A percentile compares a stretch with the other conserved stretches of the same genome.
These are phyloP conservation scores for Exophiala mesophila DNA, from an alignment of 2,329 filamentous ascomycete species.

Conservation along the genomic window DNA sequence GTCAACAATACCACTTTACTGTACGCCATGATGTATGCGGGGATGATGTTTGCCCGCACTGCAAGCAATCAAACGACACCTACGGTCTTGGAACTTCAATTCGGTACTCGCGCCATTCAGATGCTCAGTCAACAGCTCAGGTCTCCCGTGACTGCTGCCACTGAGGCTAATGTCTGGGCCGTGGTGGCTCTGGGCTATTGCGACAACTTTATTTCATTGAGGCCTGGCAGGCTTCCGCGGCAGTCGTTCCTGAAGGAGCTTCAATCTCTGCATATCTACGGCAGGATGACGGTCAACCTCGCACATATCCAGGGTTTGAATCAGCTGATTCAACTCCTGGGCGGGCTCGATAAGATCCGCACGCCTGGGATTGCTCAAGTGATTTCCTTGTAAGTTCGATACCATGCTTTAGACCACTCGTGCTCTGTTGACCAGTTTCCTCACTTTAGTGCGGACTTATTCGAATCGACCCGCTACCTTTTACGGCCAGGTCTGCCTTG, in stretches of 20 bases:
- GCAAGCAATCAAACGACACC: conserved; percentile 1
- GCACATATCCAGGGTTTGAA: conserved; percentile 32
- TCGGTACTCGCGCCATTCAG: conserved; percentile 29
- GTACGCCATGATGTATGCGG: conserved; percentile 10
- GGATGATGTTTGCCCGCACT: conserved; percentile 6
- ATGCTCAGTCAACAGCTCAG: conserved; percentile 32
- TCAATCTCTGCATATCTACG: conserved; percentile 36
- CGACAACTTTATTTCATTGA: conserved; percentile 23
- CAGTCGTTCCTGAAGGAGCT: conserved; percentile 32
- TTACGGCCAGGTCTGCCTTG: conserved; percentile 24
- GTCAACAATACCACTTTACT: conserved; percentile 6
- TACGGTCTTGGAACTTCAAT: conserved; percentile 5
- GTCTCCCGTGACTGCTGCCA: conserved; percentile 29
- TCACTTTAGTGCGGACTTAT: conserved; percentile 18
- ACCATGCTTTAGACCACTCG: not conserved
- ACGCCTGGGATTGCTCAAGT: conserved; percentile 34
- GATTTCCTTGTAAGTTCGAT: conserved; percentile 29
- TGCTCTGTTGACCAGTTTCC: not conserved
- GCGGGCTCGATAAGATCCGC: conserved; percentile 33
- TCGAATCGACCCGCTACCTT: conserved; percentile 24
- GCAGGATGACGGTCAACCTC: conserved; percentile 31
- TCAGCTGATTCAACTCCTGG: conserved; percentile 33
- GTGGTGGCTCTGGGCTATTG: conserved; percentile 33
- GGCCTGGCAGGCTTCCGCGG: conserved; percentile 27
- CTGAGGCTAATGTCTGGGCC: conserved; percentile 33